Conservation (phyloP, 2,329 filamentous ascomycete genomes). For the Pseudopyricularia javanii region DNA sequence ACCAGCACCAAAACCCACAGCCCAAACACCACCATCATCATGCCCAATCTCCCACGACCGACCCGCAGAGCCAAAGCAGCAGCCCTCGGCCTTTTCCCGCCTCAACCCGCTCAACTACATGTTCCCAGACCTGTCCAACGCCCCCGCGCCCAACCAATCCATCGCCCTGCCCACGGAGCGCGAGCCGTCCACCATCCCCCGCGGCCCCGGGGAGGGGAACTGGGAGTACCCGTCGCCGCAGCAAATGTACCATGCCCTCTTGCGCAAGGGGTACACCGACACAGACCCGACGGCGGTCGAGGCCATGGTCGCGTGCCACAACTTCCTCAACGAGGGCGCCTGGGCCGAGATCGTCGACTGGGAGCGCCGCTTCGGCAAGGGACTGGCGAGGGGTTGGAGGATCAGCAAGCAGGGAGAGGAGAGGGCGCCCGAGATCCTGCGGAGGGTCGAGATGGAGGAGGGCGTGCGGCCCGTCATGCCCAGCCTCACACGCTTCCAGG, state of each 20-base stretch:
- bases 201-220: slow-evolving; percentile 61
- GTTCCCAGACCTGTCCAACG: slow-evolving; percentile 77
- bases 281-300: slow-evolving; percentile 89
- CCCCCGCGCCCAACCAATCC: slow-evolving; percentile 60
- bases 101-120: slow-evolving; percentile 81
- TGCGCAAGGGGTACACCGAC: slow-evolving; percentile 91
- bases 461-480: slow-evolving; percentile 48
- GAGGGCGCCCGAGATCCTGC: slow-evolving; percentile 26
- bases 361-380: slow-evolving; percentile 75
- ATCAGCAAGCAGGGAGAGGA: slow-evolving; percentile 65
- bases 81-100: slow-evolving; percentile 28
- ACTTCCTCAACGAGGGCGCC: slow-evolving; percentile 94
- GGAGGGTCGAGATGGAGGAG: slow-evolving; percentile 26
- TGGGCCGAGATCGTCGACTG: slow-evolving; percentile 92
- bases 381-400: slow-evolving; percentile 60
- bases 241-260: slow-evolving; percentile 98
- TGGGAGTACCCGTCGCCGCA: slow-evolving; percentile 99
- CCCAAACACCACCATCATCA: slow-evolving; percentile 19
- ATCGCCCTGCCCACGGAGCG: slow-evolving; percentile 65
- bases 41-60: slow-evolving; percentile 32
- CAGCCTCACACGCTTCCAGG: slow-evolving; percentile 75
- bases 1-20: slow-evolving; percentile 10
- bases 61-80: slow-evolving; percentile 7
- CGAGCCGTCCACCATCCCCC: slow-evolving; percentile 84
- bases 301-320: slow-evolving; percentile 95